A percentile compares a stretch with the other conserved stretches of the same genome.
Conservation (phyloP, 805 yeast genomes). For the Wickerhamomyces subpelliculosus region DNA sequence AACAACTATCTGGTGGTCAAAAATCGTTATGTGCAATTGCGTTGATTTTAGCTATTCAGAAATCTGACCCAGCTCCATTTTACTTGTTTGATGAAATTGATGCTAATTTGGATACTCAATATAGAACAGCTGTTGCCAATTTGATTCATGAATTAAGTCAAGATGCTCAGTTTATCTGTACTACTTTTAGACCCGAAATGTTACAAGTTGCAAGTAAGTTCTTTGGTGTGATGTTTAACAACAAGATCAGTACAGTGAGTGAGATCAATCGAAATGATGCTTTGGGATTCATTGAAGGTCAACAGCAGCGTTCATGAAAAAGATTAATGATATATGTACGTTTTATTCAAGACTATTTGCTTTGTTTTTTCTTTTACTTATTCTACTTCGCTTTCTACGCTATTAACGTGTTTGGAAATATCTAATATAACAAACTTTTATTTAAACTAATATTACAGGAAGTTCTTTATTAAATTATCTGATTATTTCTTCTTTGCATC, state of each 20-base stretch:
- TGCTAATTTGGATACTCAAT: slow-evolving; percentile 90
- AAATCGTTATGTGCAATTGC: slow-evolving; percentile 96
- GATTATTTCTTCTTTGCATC: slow-evolving; percentile 28
- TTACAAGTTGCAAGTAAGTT: slow-evolving; percentile 78
- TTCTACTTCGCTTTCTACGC: too few species aligned
- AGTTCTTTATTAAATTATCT: neutral
- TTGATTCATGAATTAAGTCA: slow-evolving; percentile 59
- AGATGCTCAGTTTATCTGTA: slow-evolving; percentile 87
- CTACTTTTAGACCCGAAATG: slow-evolving; percentile 94
- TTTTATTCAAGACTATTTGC: neutral
- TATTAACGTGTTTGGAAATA: too few species aligned
- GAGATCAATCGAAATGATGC: slow-evolving; percentile 72
- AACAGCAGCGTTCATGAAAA: slow-evolving; percentile 22
- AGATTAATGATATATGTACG: neutral
- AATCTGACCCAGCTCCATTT: slow-evolving; percentile 95
- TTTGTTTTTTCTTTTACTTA: neutral
- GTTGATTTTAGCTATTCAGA: slow-evolving; percentile 86
- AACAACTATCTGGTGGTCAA: slow-evolving; percentile 95
- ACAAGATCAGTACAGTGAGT: slow-evolving; percentile 72
- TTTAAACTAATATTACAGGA: neutral
- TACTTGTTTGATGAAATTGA: slow-evolving; percentile 95
- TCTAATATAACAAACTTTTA: too few species aligned
- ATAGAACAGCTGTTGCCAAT: slow-evolving; percentile 79
- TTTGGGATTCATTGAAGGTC: slow-evolving; percentile 74
- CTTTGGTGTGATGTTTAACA: slow-evolving; percentile 79